Percentiles rank a stretch among this genome's conserved stretches.
These are phyloP conservation scores for Nematodospora valgi DNA, from an alignment of 805 yeast genomes.

Conservation along the genomic window DNA sequence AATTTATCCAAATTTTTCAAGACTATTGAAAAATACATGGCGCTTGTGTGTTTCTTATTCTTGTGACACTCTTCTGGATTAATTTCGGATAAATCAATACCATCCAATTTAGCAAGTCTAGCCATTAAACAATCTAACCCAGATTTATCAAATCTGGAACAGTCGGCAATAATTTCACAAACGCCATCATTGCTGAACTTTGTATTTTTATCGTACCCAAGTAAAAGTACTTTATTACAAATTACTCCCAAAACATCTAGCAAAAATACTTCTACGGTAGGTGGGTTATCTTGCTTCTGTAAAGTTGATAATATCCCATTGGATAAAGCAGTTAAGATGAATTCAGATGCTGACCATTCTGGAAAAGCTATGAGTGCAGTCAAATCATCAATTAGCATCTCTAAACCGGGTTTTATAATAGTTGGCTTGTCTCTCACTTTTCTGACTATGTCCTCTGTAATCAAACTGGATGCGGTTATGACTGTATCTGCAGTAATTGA, in stretches of 20 bases:
- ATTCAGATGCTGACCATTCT: conserved; percentile 61
- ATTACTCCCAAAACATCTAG: conserved; percentile 62
- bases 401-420: too few relatives aligned
- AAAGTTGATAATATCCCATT: conserved; percentile 40
- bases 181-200: not conserved
- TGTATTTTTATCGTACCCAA: conserved; percentile 11
- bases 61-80: too few relatives aligned
- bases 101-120: too few relatives aligned
- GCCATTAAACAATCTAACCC: too few relatives aligned
- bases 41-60: not conserved
- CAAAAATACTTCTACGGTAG: conserved; percentile 47
- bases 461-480: too few relatives aligned
- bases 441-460: too few relatives aligned
- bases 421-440: too few relatives aligned
- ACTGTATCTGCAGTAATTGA: too few relatives aligned
- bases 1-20: not conserved
- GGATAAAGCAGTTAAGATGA: conserved; percentile 44
- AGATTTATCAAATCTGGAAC: too few relatives aligned
- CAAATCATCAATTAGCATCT: conserved; percentile 57
- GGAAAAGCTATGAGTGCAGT: conserved; percentile 47
- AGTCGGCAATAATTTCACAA: conserved; percentile 3
- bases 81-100: not conserved
- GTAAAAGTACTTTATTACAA: conserved; percentile 46
- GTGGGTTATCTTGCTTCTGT: conserved; percentile 30
- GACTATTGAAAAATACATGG: conserved; percentile 1